Conservation (phyloP, 352 stramenopile species). For the Phytopythium helicoides region DNA sequence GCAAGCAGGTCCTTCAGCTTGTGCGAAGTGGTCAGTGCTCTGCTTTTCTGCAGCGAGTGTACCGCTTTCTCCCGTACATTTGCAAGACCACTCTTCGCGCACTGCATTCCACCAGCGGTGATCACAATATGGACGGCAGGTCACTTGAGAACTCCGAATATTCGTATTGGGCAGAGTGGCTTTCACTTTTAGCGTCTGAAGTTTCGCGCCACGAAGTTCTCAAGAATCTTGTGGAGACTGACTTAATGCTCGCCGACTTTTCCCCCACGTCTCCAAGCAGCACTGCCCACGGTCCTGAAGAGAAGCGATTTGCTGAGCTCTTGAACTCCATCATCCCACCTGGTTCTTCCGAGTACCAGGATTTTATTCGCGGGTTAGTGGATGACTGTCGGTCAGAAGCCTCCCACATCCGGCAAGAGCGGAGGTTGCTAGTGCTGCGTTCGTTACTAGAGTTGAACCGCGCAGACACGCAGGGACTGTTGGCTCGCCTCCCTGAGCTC, state of each 20-base stretch:
- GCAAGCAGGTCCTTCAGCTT: slow-evolving; percentile 35
- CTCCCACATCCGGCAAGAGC: slow-evolving; percentile 19
- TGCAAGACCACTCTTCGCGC: slow-evolving; percentile 43
- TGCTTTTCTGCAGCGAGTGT: slow-evolving; percentile 34
- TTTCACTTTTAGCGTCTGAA: slow-evolving; percentile 37
- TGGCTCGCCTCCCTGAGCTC: slow-evolving; percentile 5
- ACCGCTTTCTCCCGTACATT: slow-evolving; percentile 60
- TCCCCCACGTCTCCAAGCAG: background rate
- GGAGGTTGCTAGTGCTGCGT: slow-evolving; percentile 41
- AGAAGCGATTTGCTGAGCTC: slow-evolving; percentile 29
- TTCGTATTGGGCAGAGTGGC: slow-evolving; percentile 47
- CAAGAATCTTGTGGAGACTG: slow-evolving; percentile 48
- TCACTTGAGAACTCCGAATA: slow-evolving; percentile 11
- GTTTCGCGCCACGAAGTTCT: slow-evolving; percentile 53
- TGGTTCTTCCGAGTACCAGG: slow-evolving; percentile 46
- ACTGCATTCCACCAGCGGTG: slow-evolving; percentile 14
- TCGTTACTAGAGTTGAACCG: slow-evolving; percentile 30
- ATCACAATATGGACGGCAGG: slow-evolving; percentile 9
- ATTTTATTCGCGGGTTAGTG: slow-evolving; percentile 38
- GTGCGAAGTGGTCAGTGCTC: slow-evolving; percentile 21
- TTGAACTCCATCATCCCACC: slow-evolving; percentile 38
- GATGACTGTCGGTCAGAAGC: slow-evolving; percentile 24
- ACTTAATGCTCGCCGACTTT: slow-evolving; percentile 44
- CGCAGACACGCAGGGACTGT: slow-evolving; percentile 10
- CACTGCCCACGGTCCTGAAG: background rate